Evolutionary conservation across 148 eudicot genomes (phyloP).

Genomic region (Vaccinium macrocarpon): DNA sequence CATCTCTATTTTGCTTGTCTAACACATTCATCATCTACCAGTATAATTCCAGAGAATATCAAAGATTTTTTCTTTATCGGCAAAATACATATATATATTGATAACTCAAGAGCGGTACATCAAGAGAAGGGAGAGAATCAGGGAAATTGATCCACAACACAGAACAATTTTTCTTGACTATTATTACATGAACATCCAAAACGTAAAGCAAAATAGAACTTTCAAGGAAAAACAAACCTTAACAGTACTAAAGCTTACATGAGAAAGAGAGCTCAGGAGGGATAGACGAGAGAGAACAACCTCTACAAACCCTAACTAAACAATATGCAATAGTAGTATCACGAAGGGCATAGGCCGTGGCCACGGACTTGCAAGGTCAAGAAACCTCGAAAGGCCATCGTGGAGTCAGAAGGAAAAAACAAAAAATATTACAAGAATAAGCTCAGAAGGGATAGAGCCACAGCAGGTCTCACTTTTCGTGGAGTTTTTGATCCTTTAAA

Average conservation of each 20-base stretch:
- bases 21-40: not conserved
- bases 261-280: conserved; percentile 34
- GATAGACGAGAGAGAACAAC: conserved; percentile 24
- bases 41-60: not conserved
- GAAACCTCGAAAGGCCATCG: conserved; percentile 46
- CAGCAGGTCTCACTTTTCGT: conserved; percentile 21
- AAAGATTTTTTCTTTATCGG: no score
- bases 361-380: conserved; percentile 80
- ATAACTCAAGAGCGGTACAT: no score
- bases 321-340: not conserved
- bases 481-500: not conserved
- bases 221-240: not conserved
- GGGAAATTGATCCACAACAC: not conserved
- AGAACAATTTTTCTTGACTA: not conserved
- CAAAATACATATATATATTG: not conserved
- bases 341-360: not conserved
- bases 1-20: not conserved
- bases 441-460: conserved; percentile 78
- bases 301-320: conserved; percentile 1
- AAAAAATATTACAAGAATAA: conserved; percentile 35
- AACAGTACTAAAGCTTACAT: not conserved
- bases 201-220: not conserved
- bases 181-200: not conserved
- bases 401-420: conserved; percentile 3
- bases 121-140: no score